Conservation (phyloP, 495 filamentous ascomycete species). For the Neurospora hispaniola region DNA sequence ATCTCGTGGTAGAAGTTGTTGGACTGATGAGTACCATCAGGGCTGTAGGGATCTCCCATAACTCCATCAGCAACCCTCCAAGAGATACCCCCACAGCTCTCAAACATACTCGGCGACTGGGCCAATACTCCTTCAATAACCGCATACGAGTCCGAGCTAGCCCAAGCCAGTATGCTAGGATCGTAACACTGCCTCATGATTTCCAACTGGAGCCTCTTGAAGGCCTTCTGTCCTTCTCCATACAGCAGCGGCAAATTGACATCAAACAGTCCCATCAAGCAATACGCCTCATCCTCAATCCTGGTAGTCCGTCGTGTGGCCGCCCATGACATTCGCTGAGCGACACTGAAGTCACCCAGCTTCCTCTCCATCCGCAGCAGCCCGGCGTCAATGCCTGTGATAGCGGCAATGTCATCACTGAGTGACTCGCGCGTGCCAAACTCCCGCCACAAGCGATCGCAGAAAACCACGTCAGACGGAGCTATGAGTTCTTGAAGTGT, state of each 20-base stretch:
- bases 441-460: constrained; percentile 15
- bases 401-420: constrained; percentile 1
- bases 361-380: background rate
- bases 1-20: constrained; percentile 3
- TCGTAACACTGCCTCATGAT: constrained; percentile 9
- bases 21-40: background rate
- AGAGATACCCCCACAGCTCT: constrained; percentile 3
- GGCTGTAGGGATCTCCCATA: background rate
- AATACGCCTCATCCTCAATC: constrained; percentile 17
- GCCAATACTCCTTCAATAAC: constrained; percentile 6
- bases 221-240: constrained; percentile 13
- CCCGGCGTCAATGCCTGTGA: constrained; percentile 19
- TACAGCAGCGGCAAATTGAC: constrained; percentile 19
- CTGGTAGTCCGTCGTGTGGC: constrained; percentile 11
- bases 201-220: constrained; percentile 12
- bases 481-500: constrained; percentile 34
- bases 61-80: background rate
- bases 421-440: constrained; percentile 15
- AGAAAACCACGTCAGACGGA: constrained; percentile 22
- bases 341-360: constrained; percentile 2
- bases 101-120: constrained; percentile 5
- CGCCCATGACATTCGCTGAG: constrained; percentile 14
- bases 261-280: constrained; percentile 13
- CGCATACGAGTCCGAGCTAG: constrained; percentile 1
- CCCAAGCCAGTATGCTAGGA: constrained; percentile 11